Conservation (phyloP, 2,329 filamentous ascomycete species). For the Gnomoniopsis sp. region DNA sequence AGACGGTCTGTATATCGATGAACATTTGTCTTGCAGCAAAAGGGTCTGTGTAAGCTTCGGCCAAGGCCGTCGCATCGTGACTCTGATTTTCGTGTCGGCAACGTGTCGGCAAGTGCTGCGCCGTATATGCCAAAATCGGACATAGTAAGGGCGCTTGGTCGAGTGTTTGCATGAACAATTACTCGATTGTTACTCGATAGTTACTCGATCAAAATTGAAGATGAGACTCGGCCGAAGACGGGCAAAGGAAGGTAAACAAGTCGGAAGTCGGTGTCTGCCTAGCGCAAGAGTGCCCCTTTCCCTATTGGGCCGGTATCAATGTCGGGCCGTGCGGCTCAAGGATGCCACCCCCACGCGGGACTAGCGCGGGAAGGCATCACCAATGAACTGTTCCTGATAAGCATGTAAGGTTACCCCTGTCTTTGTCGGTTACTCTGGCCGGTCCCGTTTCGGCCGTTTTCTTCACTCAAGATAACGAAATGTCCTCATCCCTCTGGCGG, state of each 20-base stretch:
- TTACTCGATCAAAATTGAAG: slow-evolving; percentile 12
- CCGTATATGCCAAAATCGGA: no score
- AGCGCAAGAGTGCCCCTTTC: neutral
- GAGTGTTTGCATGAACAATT: slow-evolving; percentile 1
- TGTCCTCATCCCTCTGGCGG: neutral
- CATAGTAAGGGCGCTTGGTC: neutral
- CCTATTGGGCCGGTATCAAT: neutral
- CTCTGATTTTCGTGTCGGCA: no score
- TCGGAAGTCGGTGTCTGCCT: neutral
- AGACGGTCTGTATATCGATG: no score
- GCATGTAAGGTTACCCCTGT: neutral
- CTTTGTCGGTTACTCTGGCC: neutral
- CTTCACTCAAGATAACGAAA: neutral
- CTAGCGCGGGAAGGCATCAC: neutral
- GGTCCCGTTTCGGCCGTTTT: neutral
- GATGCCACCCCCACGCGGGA: no score
- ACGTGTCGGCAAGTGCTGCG: no score
- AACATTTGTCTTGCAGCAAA: no score
- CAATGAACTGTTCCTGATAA: slow-evolving; percentile 5
- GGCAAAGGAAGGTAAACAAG: neutral
- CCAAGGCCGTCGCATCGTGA: no score
- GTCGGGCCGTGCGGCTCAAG: neutral
- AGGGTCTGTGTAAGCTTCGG: no score
- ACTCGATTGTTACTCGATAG: slow-evolving; percentile 16
- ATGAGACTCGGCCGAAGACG: neutral